These are phyloP conservation scores for Cyberlindnera mycetangii DNA, from an alignment of 805 yeast genomes.

Conservation along the genomic window DNA sequence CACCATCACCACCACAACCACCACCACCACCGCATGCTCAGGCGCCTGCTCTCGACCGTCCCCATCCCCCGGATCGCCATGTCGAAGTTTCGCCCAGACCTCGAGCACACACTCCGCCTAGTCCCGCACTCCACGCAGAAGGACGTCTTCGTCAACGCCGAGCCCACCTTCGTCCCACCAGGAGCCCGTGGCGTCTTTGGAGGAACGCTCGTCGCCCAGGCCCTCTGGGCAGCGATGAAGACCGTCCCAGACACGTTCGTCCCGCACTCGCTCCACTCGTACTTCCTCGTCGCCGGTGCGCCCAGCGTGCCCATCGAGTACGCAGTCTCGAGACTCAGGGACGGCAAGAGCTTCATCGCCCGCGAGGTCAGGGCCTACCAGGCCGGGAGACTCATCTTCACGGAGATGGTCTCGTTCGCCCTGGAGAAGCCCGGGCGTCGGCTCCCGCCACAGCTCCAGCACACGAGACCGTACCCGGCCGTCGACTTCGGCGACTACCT, in stretches of 20 bases:
- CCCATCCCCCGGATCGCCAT: conserved; percentile 4
- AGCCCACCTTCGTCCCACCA: conserved; percentile 37
- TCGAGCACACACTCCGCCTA: conserved; percentile 19
- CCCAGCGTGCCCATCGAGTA: conserved; percentile 46
- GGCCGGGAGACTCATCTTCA: conserved; percentile 45
- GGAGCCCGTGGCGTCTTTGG: conserved; percentile 70
- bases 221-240: conserved; percentile 56
- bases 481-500: conserved; percentile 16
- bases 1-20: neutral
- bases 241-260: conserved; percentile 44
- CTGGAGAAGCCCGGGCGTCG: conserved; percentile 5
- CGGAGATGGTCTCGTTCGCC: conserved; percentile 42
- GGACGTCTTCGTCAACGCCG: conserved; percentile 18
- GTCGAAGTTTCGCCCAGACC: conserved; percentile 12
- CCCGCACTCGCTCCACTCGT: conserved; percentile 63
- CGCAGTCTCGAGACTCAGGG: conserved; percentile 48
- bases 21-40: neutral
- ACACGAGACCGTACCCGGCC: conserved; percentile 18
- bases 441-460: conserved; percentile 15
- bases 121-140: conserved; percentile 5
- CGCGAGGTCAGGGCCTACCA: conserved; percentile 57
- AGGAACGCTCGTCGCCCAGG: conserved; percentile 65
- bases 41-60: neutral
- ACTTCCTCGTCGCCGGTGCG: conserved; percentile 56
- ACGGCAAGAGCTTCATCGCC: conserved; percentile 50